These are phyloP conservation scores for Arctium minus DNA, from an alignment of 129 eudicot genomes.

Conservation along the genomic window DNA sequence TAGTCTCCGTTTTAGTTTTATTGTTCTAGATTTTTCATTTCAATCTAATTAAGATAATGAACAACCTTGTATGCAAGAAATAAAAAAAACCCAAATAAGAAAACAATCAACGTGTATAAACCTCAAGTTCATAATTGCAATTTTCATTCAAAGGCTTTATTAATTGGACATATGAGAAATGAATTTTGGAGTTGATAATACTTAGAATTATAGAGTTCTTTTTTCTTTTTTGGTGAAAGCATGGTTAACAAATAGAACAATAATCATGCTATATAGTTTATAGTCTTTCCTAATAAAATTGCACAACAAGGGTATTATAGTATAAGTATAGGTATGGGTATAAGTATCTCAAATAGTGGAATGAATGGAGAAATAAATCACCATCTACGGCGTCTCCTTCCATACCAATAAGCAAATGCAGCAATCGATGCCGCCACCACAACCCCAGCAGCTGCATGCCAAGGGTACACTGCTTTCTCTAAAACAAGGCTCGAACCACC, in stretches of 20 bases:
- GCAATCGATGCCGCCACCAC: conserved; percentile 86
- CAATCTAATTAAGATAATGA: too few relatives aligned
- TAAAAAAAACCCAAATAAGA: too few relatives aligned
- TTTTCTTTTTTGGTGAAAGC: not conserved
- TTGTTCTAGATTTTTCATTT: too few relatives aligned
- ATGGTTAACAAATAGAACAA: not conserved
- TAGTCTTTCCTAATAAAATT: conserved; percentile 20
- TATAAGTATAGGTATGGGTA: conserved; percentile 12
- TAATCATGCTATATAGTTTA: not conserved
- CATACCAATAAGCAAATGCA: conserved; percentile 96
- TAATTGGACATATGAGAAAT: not conserved
- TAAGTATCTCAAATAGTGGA: not conserved
- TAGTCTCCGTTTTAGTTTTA: too few relatives aligned
- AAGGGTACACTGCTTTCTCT: conserved; percentile 61
- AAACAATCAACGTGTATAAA: too few relatives aligned
- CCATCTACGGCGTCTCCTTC: conserved; percentile 62
- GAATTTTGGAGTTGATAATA: not conserved
- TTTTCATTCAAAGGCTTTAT: too few relatives aligned
- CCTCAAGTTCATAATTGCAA: too few relatives aligned
- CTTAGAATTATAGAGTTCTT: not conserved
- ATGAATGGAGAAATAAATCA: conserved; percentile 15
- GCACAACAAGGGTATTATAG: conserved; percentile 22
- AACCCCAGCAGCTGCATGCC: conserved; percentile 92
- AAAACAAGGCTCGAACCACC: conserved; percentile 23
- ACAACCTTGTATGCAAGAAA: too few relatives aligned